Evolutionary conservation across 768 basidiomycete species (phyloP).

Genomic region (Boletus speciosus): DNA sequence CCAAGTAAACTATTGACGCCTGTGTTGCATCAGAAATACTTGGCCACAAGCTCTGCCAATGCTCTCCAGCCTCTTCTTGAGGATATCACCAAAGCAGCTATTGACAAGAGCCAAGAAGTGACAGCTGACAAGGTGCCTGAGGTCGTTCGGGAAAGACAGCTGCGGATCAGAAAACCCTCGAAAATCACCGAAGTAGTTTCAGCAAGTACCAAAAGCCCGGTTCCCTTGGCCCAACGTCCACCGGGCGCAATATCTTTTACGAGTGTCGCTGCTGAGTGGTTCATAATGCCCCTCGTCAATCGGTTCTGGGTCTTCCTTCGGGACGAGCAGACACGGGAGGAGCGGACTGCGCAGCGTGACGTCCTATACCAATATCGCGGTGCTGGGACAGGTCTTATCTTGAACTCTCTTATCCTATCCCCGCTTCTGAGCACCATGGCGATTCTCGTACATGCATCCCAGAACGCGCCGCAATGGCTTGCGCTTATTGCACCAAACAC

Average conservation of each 20-base stretch:
- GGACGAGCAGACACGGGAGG: conserved; percentile 76
- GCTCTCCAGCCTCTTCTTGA: conserved; percentile 56
- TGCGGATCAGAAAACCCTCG: conserved; percentile 55
- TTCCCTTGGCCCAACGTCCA: conserved; percentile 5
- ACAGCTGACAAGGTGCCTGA: conserved; percentile 55
- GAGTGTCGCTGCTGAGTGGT: conserved; percentile 79
- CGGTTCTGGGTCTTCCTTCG: conserved; percentile 94
- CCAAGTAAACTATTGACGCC: conserved; percentile 80
- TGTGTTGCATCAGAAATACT: conserved; percentile 66
- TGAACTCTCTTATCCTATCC: conserved; percentile 72
- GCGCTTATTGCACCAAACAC: conserved; percentile 77
- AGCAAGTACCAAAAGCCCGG: conserved; percentile 17
- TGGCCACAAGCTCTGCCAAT: conserved; percentile 40
- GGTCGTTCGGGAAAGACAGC: conserved; percentile 67
- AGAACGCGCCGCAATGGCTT: conserved; percentile 78
- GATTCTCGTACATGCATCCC: conserved; percentile 78
- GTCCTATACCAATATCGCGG: conserved; percentile 59
- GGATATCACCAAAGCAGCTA: conserved; percentile 57
- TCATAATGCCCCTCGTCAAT: conserved; percentile 86
- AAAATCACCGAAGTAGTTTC: conserved; percentile 43
- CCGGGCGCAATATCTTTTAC: conserved; percentile 43
- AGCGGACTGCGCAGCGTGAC: conserved; percentile 57
- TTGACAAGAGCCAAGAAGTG: conserved; percentile 56
- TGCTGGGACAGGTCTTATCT: conserved; percentile 77
- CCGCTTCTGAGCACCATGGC: conserved; percentile 74